phyloP scores from a whole-genome alignment of 2,329 filamentous ascomycete genomes.

The Nigrospora osmanthi region DNA sequence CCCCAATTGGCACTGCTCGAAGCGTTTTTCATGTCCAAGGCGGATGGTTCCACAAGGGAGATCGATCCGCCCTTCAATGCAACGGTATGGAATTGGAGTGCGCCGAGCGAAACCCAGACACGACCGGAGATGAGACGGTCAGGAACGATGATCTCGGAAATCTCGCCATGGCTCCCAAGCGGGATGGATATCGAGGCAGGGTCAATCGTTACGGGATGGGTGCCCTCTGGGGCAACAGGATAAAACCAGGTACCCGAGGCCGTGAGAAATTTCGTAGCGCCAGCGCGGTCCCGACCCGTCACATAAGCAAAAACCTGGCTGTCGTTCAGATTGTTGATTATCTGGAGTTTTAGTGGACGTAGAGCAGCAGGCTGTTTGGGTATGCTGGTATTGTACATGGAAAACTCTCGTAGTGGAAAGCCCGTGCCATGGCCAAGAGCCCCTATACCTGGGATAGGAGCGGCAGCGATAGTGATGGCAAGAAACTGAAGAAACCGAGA shows the following conservation, averaged over 20 bases:
- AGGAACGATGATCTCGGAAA: slow-evolving; percentile 27
- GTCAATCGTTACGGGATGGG: slow-evolving; percentile 21
- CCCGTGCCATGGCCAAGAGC: too few species aligned
- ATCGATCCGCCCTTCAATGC: slow-evolving; percentile 11
- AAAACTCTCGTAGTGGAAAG: too few species aligned
- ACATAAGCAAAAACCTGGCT: slow-evolving; percentile 29
- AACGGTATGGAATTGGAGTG: slow-evolving; percentile 29
- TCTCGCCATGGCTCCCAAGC: slow-evolving; percentile 26
- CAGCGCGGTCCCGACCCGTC: slow-evolving; percentile 26
- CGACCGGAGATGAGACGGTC: slow-evolving; percentile 29
- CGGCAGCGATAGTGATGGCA: too few species aligned
- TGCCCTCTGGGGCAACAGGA: slow-evolving; percentile 22
- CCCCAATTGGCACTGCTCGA: slow-evolving; percentile 26
- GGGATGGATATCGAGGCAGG: slow-evolving; percentile 24
- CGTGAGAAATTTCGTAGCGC: slow-evolving; percentile 27
- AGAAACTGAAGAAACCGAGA: too few species aligned
- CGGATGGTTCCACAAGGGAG: slow-evolving; percentile 38
- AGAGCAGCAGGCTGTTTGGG: neutral
- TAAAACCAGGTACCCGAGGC: slow-evolving; percentile 29
- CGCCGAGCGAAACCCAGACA: slow-evolving; percentile 31
- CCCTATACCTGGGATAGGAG: too few species aligned
- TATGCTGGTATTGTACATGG: too few species aligned
- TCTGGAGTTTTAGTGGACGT: neutral
- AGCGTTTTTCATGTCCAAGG: slow-evolving; percentile 32
- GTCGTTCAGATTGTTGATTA: neutral